A percentile compares a stretch with the other conserved stretches of the same genome.
Conservation (phyloP, 768 basidiomycete species). For the Mycena amicta region DNA sequence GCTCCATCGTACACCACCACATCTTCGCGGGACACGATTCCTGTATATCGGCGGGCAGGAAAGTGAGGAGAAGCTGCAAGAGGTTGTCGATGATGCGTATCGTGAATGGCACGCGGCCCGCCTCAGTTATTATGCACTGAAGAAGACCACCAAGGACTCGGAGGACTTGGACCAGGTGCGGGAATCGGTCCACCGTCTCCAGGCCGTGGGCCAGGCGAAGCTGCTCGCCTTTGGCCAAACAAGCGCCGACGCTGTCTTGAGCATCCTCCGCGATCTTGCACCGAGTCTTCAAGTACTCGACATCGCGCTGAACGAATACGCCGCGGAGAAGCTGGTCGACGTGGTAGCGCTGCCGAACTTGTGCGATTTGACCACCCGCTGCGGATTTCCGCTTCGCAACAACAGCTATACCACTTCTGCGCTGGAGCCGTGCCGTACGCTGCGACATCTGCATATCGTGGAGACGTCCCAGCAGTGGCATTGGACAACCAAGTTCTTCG, state of each 20-base stretch:
- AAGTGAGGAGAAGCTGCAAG: conserved; percentile 7
- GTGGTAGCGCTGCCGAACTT: conserved; percentile 29
- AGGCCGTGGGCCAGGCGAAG: neutral
- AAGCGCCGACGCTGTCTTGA: neutral
- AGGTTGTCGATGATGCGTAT: neutral
- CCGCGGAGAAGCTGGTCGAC: conserved; percentile 21
- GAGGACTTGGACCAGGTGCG: neutral
- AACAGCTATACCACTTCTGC: neutral
- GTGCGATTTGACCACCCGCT: conserved; percentile 28
- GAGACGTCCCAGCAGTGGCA: conserved; percentile 25
- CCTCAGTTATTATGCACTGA: neutral
- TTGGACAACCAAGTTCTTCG: conserved; percentile 23
- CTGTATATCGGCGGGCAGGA: conserved; percentile 30
- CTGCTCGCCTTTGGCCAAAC: neutral
- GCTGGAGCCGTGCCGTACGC: conserved; percentile 23
- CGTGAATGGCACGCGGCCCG: neutral
- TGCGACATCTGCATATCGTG: conserved; percentile 25
- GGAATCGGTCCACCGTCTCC: too few species aligned
- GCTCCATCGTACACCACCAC: conserved; percentile 23
- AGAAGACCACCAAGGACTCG: neutral
- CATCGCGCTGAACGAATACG: conserved; percentile 26
- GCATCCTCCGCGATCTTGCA: conserved; percentile 24
- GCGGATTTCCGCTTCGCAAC: conserved; percentile 28
- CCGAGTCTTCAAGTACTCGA: conserved; percentile 28
- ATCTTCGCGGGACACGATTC: conserved; percentile 30